Evolutionary conservation across 768 basidiomycete species (phyloP), one percentile per base, ranked within the genome.

Genomic region (Psilocybe tampanensis): DNA sequence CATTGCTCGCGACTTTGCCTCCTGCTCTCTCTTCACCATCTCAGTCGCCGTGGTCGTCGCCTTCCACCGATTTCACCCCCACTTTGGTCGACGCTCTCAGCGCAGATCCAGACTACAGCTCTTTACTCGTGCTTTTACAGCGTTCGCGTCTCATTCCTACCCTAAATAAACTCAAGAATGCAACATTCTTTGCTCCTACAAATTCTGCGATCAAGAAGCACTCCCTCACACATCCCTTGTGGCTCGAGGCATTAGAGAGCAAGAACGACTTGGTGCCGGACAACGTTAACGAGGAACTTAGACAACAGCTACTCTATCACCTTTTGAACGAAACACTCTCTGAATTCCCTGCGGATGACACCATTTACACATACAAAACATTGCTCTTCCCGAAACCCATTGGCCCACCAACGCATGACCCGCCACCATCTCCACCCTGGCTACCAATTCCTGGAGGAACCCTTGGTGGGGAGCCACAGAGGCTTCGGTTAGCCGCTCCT

Each of bases 261-360:
- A 73, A 79, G 49, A 52, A 64, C 19, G 55, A 63, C 32, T 63
- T 69, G 44, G 65, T 84, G 34, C 79, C 78, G 21, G 95, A 95
- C 73, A 98, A 98, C 69, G 76, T 95, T 26, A 84, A 93, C 55
- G 86, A 91, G 65, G 76, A 84, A 56, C 83, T 98, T 44, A 83
- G 96, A 52, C 95, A 97, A 66, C 89, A 95, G 66, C 80, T 99
- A 51, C 88, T 98, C 66, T 98, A 98, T 70, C 97, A 98, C 71
- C 73, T 98, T 44, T 79, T 98, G 62, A 97, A 98, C 71, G 86
- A 86, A 69, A 84, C 90, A 6, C 68, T 97, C 26, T 64, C 79
- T 18, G 64, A 70, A 15, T 77, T 84, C 24, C 72, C 78, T 4
- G 64, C 74, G 2, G 71, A 80, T 26, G 66, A 75, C 9, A 63